Evolutionary conservation across 352 stramenopile species (phyloP).

Genomic region (Phytophthora megakarya): DNA sequence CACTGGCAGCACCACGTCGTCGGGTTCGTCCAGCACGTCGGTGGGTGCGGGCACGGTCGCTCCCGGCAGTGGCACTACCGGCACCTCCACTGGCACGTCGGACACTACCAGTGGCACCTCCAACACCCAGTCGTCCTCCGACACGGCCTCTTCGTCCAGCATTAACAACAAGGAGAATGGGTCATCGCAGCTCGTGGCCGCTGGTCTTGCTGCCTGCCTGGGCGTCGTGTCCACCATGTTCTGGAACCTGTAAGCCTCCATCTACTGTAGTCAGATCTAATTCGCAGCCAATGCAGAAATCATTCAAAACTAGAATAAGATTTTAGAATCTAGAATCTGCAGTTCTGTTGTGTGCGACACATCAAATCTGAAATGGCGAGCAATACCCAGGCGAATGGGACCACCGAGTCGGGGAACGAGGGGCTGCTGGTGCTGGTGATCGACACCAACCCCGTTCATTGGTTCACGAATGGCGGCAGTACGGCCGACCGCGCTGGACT

Average conservation of each 20-base stretch:
- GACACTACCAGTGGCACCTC: constrained; percentile 28
- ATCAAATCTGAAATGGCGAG: constrained; percentile 13
- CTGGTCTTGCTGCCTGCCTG: constrained; percentile 37
- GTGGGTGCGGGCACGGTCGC: constrained; percentile 33
- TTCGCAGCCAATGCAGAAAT: too few relatives aligned
- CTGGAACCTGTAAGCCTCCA: constrained; percentile 43
- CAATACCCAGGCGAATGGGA: constrained; percentile 20
- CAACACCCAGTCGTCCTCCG: constrained; percentile 27
- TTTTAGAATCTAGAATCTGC: too few relatives aligned
- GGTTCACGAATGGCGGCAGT: constrained; percentile 51
- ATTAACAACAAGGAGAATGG: constrained; percentile 30
- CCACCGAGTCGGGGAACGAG: constrained; percentile 36
- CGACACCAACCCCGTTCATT: constrained; percentile 80
- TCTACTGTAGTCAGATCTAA: background rate
- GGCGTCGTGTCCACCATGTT: constrained; percentile 44
- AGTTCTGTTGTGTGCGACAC: background rate
- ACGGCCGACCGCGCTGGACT: constrained; percentile 37
- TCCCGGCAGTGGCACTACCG: constrained; percentile 21
- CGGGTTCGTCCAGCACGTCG: constrained; percentile 24
- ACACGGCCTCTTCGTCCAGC: constrained; percentile 24
- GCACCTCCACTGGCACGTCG: constrained; percentile 18
- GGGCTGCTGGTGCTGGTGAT: constrained; percentile 80
- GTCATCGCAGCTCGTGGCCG: constrained; percentile 38
- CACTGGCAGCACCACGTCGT: constrained; percentile 32
- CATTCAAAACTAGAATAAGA: too few relatives aligned